Evolutionary conservation across 2,329 filamentous ascomycete species (phyloP).

Genomic region (Zarea fungicola): DNA sequence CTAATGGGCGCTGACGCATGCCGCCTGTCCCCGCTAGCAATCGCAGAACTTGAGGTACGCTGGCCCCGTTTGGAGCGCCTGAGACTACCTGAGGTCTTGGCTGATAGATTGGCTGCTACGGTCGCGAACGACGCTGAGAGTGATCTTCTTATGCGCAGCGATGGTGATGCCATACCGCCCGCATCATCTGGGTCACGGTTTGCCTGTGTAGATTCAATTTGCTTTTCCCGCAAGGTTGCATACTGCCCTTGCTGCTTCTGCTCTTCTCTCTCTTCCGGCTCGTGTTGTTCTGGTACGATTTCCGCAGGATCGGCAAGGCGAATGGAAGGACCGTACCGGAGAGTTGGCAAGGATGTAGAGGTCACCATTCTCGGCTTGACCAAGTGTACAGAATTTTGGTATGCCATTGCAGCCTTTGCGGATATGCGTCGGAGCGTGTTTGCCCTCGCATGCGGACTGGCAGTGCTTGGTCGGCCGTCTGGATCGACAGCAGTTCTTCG

Average conservation of each 20-base stretch:
- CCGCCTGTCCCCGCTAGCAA: conserved; percentile 40
- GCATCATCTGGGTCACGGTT: conserved; percentile 17
- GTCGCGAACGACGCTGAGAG: conserved; percentile 57
- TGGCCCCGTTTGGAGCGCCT: conserved; percentile 48
- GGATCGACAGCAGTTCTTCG: conserved; percentile 15
- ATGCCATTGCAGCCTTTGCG: conserved; percentile 6
- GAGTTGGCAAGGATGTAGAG: neutral
- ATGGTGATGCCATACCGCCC: conserved; percentile 33
- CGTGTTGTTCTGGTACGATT: conserved; percentile 8
- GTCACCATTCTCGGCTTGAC: conserved; percentile 34
- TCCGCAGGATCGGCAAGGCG: conserved; percentile 20
- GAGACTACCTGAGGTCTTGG: conserved; percentile 49
- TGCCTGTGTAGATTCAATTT: neutral
- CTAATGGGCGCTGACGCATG: conserved; percentile 49
- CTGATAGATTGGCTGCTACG: conserved; percentile 48
- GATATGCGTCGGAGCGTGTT: conserved; percentile 25
- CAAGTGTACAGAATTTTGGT: conserved; percentile 26
- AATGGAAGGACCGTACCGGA: neutral
- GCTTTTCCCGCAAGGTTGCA: neutral
- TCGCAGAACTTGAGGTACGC: conserved; percentile 23
- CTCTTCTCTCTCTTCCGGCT: neutral
- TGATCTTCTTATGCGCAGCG: conserved; percentile 45
- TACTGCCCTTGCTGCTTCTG: conserved; percentile 1
- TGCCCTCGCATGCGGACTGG: neutral
- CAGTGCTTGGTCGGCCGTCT: neutral